These are phyloP conservation scores for Tarenaya hassleriana DNA, from an alignment of 345 rosid genomes.

Conservation along the genomic window DNA sequence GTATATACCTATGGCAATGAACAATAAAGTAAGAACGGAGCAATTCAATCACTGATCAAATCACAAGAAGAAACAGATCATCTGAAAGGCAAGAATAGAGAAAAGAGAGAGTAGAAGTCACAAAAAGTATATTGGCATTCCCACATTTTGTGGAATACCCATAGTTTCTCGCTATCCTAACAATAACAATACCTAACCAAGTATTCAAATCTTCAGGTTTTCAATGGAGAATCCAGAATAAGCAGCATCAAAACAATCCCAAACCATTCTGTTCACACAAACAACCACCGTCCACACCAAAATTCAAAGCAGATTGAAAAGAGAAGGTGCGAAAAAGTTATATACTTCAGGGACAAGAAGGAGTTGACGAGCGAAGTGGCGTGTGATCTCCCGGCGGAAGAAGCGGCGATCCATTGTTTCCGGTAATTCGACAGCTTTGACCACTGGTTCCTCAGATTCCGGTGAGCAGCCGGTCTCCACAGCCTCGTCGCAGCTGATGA, in stretches of 20 bases:
- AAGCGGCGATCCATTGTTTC: constrained; percentile 54
- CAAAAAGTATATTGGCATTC: not conserved
- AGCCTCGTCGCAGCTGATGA: constrained; percentile 46
- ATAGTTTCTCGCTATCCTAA: no score
- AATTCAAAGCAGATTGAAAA: not conserved
- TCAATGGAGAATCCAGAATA: no score
- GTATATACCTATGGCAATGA: constrained; percentile 47
- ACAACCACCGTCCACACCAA: not conserved
- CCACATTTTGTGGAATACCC: no score
- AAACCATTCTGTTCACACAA: not conserved
- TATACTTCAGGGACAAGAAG: constrained; percentile 53
- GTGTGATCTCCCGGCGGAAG: constrained; percentile 54
- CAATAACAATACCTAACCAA: no score
- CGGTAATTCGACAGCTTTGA: constrained; percentile 50
- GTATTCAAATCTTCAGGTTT: no score
- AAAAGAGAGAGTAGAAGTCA: not conserved
- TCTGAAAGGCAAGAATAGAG: not conserved
- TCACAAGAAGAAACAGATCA: not conserved
- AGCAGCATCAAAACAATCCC: not conserved
- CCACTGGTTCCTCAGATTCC: constrained; percentile 90
- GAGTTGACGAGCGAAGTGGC: constrained; percentile 83
- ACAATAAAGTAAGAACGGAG: constrained; percentile 5
- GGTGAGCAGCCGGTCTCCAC: constrained; percentile 88
- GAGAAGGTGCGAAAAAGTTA: not conserved
- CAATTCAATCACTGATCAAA: not conserved